Evolutionary conservation across 2,329 filamentous ascomycete species (phyloP).

Genomic region (Fusarium chuoi): DNA sequence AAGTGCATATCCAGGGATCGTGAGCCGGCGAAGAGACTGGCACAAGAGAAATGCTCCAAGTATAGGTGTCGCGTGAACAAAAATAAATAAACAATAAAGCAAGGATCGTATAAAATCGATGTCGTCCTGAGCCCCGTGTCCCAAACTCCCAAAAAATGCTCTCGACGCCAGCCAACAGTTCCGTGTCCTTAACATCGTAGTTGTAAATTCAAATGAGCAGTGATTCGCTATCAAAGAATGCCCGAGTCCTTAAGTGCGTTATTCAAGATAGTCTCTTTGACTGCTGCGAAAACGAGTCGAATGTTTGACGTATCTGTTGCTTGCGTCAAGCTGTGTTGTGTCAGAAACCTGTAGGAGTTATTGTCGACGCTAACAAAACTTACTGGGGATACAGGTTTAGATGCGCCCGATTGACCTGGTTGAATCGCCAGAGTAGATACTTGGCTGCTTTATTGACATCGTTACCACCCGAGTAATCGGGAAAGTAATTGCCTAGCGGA

Average conservation of each 20-base stretch:
- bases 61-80: constrained; percentile 30
- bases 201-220: constrained; percentile 30
- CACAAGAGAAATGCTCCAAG: constrained; percentile 16
- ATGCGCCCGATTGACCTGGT: constrained; percentile 96
- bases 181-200: constrained; percentile 40
- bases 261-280: constrained; percentile 98
- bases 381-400: constrained; percentile 98
- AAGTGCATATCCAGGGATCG: constrained; percentile 14
- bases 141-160: constrained; percentile 45
- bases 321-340: constrained; percentile 81
- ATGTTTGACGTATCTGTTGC: constrained; percentile 99
- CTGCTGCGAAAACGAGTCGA: constrained; percentile 94
- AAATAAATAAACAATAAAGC: constrained; percentile 29
- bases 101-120: constrained; percentile 37
- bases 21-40: constrained; percentile 20
- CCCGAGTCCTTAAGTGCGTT: constrained; percentile 98
- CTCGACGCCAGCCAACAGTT: constrained; percentile 41
- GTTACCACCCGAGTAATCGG: constrained; percentile 96
- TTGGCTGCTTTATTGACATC: constrained; percentile 98
- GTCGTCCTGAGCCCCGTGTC: constrained; percentile 36
- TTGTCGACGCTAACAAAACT: constrained; percentile 48
- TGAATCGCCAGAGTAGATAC: constrained; percentile 97
- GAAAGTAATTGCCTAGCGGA: constrained; percentile 93
- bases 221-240: constrained; percentile 73
- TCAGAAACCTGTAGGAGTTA: constrained; percentile 22